Conservation (phyloP, 2,329 filamentous ascomycete species). For the Fusarium verrucosum region DNA sequence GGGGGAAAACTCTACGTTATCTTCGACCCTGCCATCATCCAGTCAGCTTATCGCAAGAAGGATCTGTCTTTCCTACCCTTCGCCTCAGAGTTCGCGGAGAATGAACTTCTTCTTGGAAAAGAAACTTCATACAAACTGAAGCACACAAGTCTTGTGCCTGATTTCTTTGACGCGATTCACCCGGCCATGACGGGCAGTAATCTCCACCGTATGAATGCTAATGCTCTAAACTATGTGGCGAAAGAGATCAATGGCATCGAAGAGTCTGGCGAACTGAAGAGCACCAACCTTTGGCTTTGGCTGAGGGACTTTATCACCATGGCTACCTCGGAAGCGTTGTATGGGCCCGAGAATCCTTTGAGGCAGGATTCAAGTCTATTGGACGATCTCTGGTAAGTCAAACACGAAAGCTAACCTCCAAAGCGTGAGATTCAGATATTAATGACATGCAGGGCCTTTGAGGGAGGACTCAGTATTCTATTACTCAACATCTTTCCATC, state of each 20-base stretch:
- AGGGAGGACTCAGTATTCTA: constrained; percentile 7
- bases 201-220: constrained; percentile 49
- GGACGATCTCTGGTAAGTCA: constrained; percentile 17
- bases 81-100: constrained; percentile 49
- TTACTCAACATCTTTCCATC: constrained; percentile 19
- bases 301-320: constrained; percentile 45
- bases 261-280: neutral
- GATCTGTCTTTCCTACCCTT: constrained; percentile 57
- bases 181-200: constrained; percentile 46
- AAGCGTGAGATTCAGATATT: neutral
- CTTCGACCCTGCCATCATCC: constrained; percentile 52
- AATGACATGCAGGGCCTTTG: constrained; percentile 2
- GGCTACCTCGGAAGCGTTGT: constrained; percentile 23
- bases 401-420: rapidly evolving
- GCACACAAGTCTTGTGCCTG: constrained; percentile 44
- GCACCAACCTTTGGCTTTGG: constrained; percentile 47
- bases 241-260: constrained; percentile 42
- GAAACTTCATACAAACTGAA: constrained; percentile 29
- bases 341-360: constrained; percentile 25
- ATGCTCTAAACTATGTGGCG: constrained; percentile 49
- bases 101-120: constrained; percentile 51
- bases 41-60: constrained; percentile 53
- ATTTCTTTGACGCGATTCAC: constrained; percentile 51
- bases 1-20: constrained; percentile 57
- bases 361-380: neutral